Evolutionary conservation across 176 grass and related monocot genomes (phyloP).

Genomic region (Rhynchospora pubera): DNA sequence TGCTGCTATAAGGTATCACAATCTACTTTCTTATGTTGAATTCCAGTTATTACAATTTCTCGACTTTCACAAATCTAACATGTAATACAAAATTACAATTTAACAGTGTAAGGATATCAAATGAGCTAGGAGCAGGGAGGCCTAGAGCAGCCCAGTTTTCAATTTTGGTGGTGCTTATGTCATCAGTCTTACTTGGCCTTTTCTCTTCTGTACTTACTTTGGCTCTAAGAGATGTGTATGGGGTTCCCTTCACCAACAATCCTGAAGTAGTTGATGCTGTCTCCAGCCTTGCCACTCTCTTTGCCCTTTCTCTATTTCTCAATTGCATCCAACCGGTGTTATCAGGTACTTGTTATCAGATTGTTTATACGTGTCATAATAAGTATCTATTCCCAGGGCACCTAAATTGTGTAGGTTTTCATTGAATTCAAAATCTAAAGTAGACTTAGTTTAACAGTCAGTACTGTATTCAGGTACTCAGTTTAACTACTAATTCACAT

Average conservation of each 20-base stretch:
- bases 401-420: neutral
- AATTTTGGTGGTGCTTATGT: constrained; percentile 60
- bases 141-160: constrained; percentile 52
- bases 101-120: constrained; percentile 72
- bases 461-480: too few species aligned
- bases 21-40: neutral
- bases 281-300: constrained; percentile 45
- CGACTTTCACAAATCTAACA: neutral
- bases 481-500: neutral
- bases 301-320: constrained; percentile 58
- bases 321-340: constrained; percentile 75
- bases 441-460: too few species aligned
- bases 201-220: constrained; percentile 43
- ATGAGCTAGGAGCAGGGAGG: constrained; percentile 69
- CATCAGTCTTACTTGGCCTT: constrained; percentile 35
- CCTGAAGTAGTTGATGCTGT: constrained; percentile 48
- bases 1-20: constrained; percentile 60
- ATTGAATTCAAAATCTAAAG: neutral
- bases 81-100: too few species aligned
- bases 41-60: neutral
- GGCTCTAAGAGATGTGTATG: constrained; percentile 45
- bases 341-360: constrained; percentile 27
- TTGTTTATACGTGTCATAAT: neutral
- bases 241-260: constrained; percentile 70
- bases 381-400: too few species aligned